phyloP scores from a whole-genome alignment of 805 yeast species.

The Zygoascus bituminiphila region DNA sequence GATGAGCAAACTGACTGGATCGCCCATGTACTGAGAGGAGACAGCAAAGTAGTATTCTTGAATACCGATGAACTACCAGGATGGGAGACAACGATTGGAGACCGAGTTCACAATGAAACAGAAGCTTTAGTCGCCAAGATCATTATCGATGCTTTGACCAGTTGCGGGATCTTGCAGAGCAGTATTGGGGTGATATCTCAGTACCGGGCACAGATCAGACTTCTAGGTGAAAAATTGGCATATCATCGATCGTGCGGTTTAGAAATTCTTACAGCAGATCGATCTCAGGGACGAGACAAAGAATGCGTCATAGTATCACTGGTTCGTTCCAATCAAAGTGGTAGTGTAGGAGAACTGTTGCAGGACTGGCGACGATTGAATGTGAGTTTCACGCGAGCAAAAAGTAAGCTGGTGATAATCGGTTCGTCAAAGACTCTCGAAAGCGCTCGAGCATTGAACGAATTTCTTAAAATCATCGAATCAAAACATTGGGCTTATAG shows the following conservation, averaged over 20 bases:
- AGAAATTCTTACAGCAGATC: conserved; percentile 88
- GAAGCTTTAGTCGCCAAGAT: conserved; percentile 64
- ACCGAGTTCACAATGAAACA: conserved; percentile 52
- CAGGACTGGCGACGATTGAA: conserved; percentile 88
- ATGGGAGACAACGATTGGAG: conserved; percentile 47
- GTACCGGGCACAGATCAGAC: conserved; percentile 68
- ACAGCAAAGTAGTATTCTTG: conserved; percentile 55
- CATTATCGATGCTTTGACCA: conserved; percentile 48
- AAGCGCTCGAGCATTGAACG: conserved; percentile 43
- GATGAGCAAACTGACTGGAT: conserved; percentile 42
- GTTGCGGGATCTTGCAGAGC: conserved; percentile 50
- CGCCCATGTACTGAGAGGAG: conserved; percentile 42
- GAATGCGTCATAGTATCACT: conserved; percentile 83
- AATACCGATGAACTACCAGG: conserved; percentile 68
- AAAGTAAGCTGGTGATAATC: conserved; percentile 68
- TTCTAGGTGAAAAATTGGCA: conserved; percentile 32
- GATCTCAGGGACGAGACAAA: conserved; percentile 93
- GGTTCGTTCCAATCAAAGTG: conserved; percentile 67
- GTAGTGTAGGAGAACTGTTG: conserved; percentile 65
- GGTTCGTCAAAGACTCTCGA: conserved; percentile 67
- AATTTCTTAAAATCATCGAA: conserved; percentile 52
- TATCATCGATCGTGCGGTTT: conserved; percentile 32
- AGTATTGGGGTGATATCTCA: conserved; percentile 84
- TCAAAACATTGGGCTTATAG: conserved; percentile 56
- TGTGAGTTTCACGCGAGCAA: conserved; percentile 90